These are phyloP conservation scores for Pleurotus tuoliensis DNA, from an alignment of 768 basidiomycete genomes.

Conservation along the genomic window DNA sequence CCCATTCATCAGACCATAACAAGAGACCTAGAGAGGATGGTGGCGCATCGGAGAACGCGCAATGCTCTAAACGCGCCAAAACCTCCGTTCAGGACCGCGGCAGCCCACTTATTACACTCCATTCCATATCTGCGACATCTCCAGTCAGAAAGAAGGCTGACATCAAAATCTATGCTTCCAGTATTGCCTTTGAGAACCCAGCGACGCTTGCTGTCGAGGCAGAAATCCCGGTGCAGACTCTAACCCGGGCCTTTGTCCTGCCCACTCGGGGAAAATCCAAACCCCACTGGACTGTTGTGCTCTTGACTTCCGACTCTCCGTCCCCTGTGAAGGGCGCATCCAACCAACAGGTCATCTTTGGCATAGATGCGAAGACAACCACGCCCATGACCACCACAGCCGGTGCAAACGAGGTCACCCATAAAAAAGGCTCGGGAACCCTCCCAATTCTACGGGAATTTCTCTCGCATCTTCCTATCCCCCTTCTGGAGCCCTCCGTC, in stretches of 20 bases:
- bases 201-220: constrained; percentile 45
- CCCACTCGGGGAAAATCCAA: constrained; percentile 73
- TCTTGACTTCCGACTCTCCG: constrained; percentile 55
- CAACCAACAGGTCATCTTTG: constrained; percentile 64
- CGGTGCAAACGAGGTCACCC: constrained; percentile 9
- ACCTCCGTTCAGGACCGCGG: constrained; percentile 21
- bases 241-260: constrained; percentile 64
- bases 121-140: constrained; percentile 64
- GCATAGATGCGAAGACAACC: constrained; percentile 55
- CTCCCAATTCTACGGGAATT: constrained; percentile 47
- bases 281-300: constrained; percentile 67
- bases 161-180: constrained; percentile 47
- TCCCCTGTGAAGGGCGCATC: constrained; percentile 36
- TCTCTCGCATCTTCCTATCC: constrained; percentile 42
- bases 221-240: constrained; percentile 41
- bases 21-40: constrained; percentile 35
- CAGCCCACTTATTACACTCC: constrained; percentile 51
- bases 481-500: constrained; percentile 44
- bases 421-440: constrained; percentile 48
- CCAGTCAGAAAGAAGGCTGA: constrained; percentile 77
- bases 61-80: constrained; percentile 29
- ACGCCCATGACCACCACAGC: constrained; percentile 41
- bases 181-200: constrained; percentile 52
- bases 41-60: constrained; percentile 10
- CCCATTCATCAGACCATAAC: constrained; percentile 17